Percentiles rank a stretch among this genome's conserved stretches.
phyloP scores from a whole-genome alignment of 1,284 basidiomycete genomes.

The Leccinum proximum region DNA sequence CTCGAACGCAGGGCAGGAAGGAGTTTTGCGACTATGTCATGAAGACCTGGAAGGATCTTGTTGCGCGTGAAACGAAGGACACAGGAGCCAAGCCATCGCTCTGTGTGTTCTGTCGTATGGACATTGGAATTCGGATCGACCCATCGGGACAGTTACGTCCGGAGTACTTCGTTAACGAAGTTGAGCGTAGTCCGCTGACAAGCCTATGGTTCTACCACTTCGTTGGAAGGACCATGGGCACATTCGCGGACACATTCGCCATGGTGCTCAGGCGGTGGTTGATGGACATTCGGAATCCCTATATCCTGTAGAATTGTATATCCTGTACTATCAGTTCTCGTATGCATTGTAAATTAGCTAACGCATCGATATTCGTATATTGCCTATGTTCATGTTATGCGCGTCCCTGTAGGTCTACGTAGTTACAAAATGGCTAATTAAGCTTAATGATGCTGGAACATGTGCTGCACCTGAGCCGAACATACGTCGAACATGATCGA shows the following conservation, averaged over 20 bases:
- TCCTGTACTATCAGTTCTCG: no score
- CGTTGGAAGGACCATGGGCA: background rate
- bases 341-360: no score
- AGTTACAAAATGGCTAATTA: no score
- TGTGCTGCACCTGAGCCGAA: no score
- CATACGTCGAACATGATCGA: no score
- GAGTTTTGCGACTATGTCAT: background rate
- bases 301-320: background rate
- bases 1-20: background rate
- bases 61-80: background rate
- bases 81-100: background rate
- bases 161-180: slow-evolving; percentile 1
- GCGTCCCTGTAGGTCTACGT: no score
- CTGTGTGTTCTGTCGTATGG: background rate
- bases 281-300: background rate
- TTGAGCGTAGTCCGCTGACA: background rate
- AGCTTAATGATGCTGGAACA: no score
- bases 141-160: background rate
- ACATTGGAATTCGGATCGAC: background rate
- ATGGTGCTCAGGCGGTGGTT: background rate
- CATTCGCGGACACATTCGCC: background rate
- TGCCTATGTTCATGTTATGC: no score
- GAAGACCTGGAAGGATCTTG: background rate
- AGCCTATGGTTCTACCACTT: background rate
- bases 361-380: no score